Conservation (phyloP, 2,329 filamentous ascomycete genomes). For the Colletotrichum tamarilloi region DNA sequence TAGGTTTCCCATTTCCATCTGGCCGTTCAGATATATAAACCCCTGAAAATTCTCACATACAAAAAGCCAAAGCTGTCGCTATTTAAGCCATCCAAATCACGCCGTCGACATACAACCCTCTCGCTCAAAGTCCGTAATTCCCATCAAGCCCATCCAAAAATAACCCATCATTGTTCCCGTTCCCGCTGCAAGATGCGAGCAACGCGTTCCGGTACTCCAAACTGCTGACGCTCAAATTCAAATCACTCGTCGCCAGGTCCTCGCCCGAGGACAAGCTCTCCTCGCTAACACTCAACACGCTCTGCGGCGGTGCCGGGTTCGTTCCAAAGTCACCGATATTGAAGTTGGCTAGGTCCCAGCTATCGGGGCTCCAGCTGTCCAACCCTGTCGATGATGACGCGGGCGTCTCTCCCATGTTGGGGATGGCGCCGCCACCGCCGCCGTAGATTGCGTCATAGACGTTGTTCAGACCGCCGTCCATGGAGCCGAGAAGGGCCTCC, state of each 20-base stretch:
- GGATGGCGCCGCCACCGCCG: constrained; percentile 57
- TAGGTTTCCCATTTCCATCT: background rate
- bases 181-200: constrained; percentile 37
- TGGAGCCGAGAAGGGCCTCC: constrained; percentile 82
- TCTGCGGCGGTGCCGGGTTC: constrained; percentile 58
- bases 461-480: constrained; percentile 83
- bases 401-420: constrained; percentile 58
- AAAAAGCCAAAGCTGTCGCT: constrained; percentile 19
- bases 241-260: constrained; percentile 48
- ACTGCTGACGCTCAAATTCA: constrained; percentile 45
- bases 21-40: background rate
- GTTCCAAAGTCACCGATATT: constrained; percentile 60
- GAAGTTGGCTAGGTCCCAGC: constrained; percentile 65
- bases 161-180: constrained; percentile 38
- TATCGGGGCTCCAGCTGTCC: constrained; percentile 66
- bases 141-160: constrained; percentile 57
- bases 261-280: constrained; percentile 68
- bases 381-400: constrained; percentile 48
- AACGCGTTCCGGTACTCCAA: constrained; percentile 49
- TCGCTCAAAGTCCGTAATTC: constrained; percentile 47
- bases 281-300: constrained; percentile 67
- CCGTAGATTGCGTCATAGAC: constrained; percentile 89
- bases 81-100: background rate
- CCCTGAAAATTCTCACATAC: background rate
- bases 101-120: background rate